Base-by-base conservation (phyloP, 129 eudicot species). In the Calendula officinalis region DNA sequence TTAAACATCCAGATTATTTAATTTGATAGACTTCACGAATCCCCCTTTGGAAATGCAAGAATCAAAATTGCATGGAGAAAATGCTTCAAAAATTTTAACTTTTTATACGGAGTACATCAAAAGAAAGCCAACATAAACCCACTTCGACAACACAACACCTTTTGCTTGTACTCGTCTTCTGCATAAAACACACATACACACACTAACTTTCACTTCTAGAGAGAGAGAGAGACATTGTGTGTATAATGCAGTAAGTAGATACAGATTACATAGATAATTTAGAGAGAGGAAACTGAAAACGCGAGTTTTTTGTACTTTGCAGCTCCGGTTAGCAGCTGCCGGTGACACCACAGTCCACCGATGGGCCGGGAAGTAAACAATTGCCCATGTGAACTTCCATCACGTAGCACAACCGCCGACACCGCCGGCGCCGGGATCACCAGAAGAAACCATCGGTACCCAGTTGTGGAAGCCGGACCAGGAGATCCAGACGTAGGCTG, bases 1-100 rank as follows among this genome's bases (percentile, higher is more conserved):
- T 69, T 80, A 30, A 45, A 59, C 71, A 17, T 13, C 56, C 67
- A 63, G 70, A 51, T 58, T 72, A 72, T 72, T 72, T 69, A 65
- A 69, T 67, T 70, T 66, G 77, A 74, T 67, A 81, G 51, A 74
- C 75, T 64, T 80, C 73, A 70, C 65, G 22, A 66, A 63, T 22
- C 30, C 69, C 76, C 73, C 81, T 68, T 80, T 53, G 79, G 84
- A 74, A 80, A 67, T 60, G 67, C 75, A 48, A 77, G 56, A 51
- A 80, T 80, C 75, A 77, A 54, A 60, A 49, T 39, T 80, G 75
- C 81, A 80, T 84, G 79, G 58, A 50, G 27, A 66, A 39, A 74
- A 55, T 55, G 40, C 60, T 56, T 33, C 11, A 43, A 51, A 36
- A 40, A 3, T 15, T 3, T 56, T 27, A 13, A 11, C 8, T 56